Conservation (phyloP, 2,329 filamentous ascomycete species). For the Aspergillus unguis region DNA sequence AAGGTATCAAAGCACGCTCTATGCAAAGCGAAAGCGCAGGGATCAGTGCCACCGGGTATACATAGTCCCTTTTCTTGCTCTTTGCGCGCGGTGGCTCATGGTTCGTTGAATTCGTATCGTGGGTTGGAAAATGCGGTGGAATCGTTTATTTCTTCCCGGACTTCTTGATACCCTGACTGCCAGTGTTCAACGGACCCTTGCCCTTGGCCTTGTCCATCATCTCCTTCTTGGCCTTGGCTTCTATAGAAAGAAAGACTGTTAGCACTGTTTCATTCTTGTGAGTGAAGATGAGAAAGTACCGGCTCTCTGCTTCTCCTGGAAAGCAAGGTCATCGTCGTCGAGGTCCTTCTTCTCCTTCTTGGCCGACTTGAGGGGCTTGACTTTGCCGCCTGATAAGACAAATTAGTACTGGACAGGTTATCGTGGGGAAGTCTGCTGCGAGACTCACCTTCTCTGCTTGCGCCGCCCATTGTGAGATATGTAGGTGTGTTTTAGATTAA, state of each 20-base stretch:
- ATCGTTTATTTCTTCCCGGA: slow-evolving; percentile 97
- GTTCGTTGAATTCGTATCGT: slow-evolving; percentile 24
- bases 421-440: no score
- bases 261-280: background rate
- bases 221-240: slow-evolving; percentile 82
- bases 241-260: slow-evolving; percentile 40
- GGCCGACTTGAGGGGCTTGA: slow-evolving; percentile 78
- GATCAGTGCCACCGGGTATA: slow-evolving; percentile 16
- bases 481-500: slow-evolving; percentile 11
- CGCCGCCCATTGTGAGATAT: slow-evolving; percentile 59
- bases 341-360: slow-evolving; percentile 82
- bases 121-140: background rate
- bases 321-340: slow-evolving; percentile 83
- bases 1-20: slow-evolving; percentile 10
- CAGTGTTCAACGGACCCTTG: slow-evolving; percentile 84
- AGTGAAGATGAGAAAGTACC: slow-evolving; percentile 56
- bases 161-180: slow-evolving; percentile 92
- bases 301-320: slow-evolving; percentile 76
- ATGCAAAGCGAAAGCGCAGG: slow-evolving; percentile 10
- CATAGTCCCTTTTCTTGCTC: slow-evolving; percentile 8
- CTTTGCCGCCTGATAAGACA: slow-evolving; percentile 65
- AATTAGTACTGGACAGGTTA: background rate
- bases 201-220: slow-evolving; percentile 76
- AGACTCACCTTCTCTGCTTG: slow-evolving; percentile 58
- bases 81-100: slow-evolving; percentile 16